phyloP scores from a whole-genome alignment of 2,329 filamentous ascomycete species.

The Fusarium bactridioides region DNA sequence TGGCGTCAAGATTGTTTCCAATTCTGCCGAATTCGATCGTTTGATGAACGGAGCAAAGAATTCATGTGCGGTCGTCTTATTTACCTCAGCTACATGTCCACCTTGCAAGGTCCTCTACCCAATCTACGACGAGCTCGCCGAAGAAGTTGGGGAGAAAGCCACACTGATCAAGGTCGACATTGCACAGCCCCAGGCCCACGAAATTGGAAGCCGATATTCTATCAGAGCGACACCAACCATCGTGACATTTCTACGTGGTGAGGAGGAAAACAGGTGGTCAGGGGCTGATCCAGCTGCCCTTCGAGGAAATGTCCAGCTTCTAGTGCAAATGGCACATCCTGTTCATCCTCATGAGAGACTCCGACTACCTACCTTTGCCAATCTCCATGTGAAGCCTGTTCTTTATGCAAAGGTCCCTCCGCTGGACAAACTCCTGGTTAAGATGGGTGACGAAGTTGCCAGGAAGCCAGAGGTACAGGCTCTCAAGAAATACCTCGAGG shows the following conservation, averaged over 20 bases:
- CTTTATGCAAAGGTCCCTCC: slow-evolving; percentile 82
- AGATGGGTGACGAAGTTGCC: slow-evolving; percentile 71
- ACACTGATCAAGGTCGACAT: slow-evolving; percentile 86
- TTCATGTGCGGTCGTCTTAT: slow-evolving; percentile 85
- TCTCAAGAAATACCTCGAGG: slow-evolving; percentile 76
- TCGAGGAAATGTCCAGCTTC: slow-evolving; percentile 73
- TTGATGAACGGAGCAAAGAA: slow-evolving; percentile 64
- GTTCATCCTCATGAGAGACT: slow-evolving; percentile 78
- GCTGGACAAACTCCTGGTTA: slow-evolving; percentile 79
- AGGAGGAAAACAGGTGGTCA: slow-evolving; percentile 80
- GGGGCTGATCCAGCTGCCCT: slow-evolving; percentile 76
- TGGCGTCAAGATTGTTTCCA: slow-evolving; percentile 67
- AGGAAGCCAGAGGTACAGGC: slow-evolving; percentile 66
- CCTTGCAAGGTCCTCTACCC: slow-evolving; percentile 88
- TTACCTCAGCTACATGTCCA: slow-evolving; percentile 86
- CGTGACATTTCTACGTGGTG: slow-evolving; percentile 80
- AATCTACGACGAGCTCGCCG: slow-evolving; percentile 80
- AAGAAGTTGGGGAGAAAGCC: slow-evolving; percentile 72
- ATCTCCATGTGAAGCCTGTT: slow-evolving; percentile 70
- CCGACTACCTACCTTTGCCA: slow-evolving; percentile 73
- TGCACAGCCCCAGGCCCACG: slow-evolving; percentile 67
- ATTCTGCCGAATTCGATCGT: slow-evolving; percentile 43
- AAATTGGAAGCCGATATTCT: slow-evolving; percentile 69
- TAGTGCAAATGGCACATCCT: slow-evolving; percentile 78
- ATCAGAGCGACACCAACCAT: slow-evolving; percentile 88